A percentile compares a stretch with the other conserved stretches of the same genome.
Evolutionary conservation across 805 yeast genomes (phyloP).

Genomic region (Groenewaldozyma salmanticensis): DNA sequence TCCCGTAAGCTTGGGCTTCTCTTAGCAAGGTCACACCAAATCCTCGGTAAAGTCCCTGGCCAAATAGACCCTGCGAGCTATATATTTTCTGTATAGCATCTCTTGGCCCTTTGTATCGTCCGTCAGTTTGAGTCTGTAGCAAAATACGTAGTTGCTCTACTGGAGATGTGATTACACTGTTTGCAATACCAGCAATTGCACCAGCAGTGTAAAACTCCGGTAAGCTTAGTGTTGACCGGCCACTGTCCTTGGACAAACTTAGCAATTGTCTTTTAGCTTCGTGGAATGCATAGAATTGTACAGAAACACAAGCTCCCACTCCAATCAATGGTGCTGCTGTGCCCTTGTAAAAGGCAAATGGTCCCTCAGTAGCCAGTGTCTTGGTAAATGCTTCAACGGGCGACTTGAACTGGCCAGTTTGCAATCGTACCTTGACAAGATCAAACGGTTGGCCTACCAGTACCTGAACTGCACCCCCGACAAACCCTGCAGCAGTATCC

Average conservation of each 20-base stretch:
- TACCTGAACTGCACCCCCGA: slow-evolving; percentile 47
- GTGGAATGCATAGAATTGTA: slow-evolving; percentile 64
- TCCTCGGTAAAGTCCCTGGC: slow-evolving; percentile 49
- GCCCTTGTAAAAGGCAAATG: slow-evolving; percentile 55
- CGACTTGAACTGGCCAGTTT: slow-evolving; percentile 54
- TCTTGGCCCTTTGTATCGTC: slow-evolving; percentile 32
- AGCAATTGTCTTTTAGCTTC: slow-evolving; percentile 54
- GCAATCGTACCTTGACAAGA: slow-evolving; percentile 58
- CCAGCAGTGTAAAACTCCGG: slow-evolving; percentile 55
- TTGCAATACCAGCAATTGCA: slow-evolving; percentile 57
- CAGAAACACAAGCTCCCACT: slow-evolving; percentile 59
- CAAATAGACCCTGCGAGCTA: slow-evolving; percentile 31
- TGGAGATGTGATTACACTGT: slow-evolving; percentile 52
- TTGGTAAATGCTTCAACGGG: slow-evolving; percentile 42
- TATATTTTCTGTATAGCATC: slow-evolving; percentile 38
- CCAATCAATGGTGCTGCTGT: slow-evolving; percentile 63
- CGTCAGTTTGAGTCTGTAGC: slow-evolving; percentile 41
- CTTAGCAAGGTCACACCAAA: slow-evolving; percentile 42
- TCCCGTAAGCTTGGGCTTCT: slow-evolving; percentile 66
- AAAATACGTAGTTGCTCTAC: slow-evolving; percentile 59
- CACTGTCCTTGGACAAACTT: slow-evolving; percentile 17
- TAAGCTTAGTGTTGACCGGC: slow-evolving; percentile 30
- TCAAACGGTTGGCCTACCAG: slow-evolving; percentile 61
- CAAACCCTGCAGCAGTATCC: slow-evolving; percentile 45
- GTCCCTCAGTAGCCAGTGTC: slow-evolving; percentile 51